Percentiles rank a stretch among this genome's conserved stretches.
These are phyloP conservation scores for Castanea crenata DNA, from an alignment of 306 rosid species.

Conservation along the genomic window DNA sequence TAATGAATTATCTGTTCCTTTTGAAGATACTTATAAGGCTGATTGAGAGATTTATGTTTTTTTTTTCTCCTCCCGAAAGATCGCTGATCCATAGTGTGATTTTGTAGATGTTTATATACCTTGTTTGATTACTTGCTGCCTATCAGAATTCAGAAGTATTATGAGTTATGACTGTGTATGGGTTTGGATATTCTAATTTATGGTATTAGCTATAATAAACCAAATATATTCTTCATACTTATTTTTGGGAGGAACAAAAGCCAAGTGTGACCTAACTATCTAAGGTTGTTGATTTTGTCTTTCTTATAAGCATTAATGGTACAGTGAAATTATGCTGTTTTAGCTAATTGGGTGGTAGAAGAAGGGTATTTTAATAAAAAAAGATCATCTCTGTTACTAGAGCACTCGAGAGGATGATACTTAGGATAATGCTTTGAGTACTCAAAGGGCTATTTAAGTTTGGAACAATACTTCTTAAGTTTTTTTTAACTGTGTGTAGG, in stretches of 20 bases:
- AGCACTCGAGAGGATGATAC: background rate
- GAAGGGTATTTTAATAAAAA: background rate
- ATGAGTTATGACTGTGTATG: background rate
- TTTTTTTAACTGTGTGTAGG: background rate
- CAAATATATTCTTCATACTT: background rate
- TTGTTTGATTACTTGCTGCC: background rate
- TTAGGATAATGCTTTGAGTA: background rate
- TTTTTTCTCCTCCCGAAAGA: background rate
- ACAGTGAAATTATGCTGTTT: background rate
- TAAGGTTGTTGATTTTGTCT: background rate
- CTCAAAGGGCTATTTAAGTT: background rate
- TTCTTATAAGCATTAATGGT: background rate
- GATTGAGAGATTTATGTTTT: background rate
- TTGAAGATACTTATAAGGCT: background rate
- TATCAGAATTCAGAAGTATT: background rate
- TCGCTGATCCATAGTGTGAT: background rate
- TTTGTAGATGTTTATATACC: background rate
- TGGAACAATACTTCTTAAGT: background rate
- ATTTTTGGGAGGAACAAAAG: background rate
- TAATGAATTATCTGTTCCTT: background rate
- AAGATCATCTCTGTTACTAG: background rate
- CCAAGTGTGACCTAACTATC: background rate
- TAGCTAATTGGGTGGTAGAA: background rate
- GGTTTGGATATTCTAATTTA: background rate
- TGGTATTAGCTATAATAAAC: background rate